phyloP scores from a whole-genome alignment of 345 rosid species.

The Salix suchowensis region DNA sequence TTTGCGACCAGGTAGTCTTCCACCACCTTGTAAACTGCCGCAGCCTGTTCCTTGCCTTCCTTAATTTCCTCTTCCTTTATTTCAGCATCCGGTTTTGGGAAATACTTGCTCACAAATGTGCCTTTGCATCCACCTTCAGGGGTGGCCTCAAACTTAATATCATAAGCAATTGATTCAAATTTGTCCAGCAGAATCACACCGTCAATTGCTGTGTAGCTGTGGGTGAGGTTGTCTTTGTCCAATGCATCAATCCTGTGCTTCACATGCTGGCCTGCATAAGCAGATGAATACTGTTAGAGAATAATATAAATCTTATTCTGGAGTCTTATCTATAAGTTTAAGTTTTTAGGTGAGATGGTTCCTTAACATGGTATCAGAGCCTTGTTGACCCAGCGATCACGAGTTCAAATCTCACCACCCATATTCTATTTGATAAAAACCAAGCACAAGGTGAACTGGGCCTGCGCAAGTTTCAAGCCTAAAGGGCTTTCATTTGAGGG shows the following conservation, averaged over 20 bases:
- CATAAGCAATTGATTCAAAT: conserved; percentile 29
- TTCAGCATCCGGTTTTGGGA: conserved; percentile 24
- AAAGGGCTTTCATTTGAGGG: too few relatives aligned
- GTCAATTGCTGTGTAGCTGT: conserved; percentile 33
- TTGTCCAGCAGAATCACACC: conserved; percentile 20
- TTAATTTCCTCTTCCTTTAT: conserved; percentile 32
- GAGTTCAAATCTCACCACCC: too few relatives aligned
- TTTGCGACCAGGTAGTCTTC: conserved; percentile 40
- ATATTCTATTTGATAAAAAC: too few relatives aligned
- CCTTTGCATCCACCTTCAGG: background rate
- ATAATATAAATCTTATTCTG: too few relatives aligned
- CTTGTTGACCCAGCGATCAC: too few relatives aligned
- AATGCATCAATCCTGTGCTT: conserved; percentile 36
- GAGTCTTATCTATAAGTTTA: too few relatives aligned
- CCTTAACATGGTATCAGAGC: too few relatives aligned
- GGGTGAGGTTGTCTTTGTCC: conserved; percentile 31
- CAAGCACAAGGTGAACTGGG: too few relatives aligned
- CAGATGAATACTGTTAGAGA: background rate
- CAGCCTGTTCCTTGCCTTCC: conserved; percentile 15
- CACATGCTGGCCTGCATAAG: conserved; percentile 23
- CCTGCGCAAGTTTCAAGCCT: too few relatives aligned
- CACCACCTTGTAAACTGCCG: conserved; percentile 25
- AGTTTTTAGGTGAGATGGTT: too few relatives aligned
- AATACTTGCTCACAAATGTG: conserved; percentile 30
- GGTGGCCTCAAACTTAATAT: background rate